Evolutionary conservation across 164 flowering plant species (phyloP).

Genomic region (Chimonanthus salicifolius): DNA sequence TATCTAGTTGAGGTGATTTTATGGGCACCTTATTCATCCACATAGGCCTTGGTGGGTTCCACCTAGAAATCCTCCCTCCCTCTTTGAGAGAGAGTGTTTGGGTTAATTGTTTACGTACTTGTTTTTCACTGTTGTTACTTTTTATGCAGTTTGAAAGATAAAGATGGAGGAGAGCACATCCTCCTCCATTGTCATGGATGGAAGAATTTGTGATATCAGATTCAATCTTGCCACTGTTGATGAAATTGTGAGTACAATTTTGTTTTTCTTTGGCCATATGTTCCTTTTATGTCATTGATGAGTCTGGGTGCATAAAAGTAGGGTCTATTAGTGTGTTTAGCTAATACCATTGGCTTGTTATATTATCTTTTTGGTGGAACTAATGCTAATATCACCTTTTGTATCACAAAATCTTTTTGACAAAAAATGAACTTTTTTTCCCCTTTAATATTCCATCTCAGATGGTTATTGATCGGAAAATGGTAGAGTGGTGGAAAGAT

Average conservation of each 20-base stretch:
- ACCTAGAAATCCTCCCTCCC: too few species aligned
- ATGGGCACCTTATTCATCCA: too few species aligned
- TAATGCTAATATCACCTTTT: too few species aligned
- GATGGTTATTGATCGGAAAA: neutral
- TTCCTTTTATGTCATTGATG: neutral
- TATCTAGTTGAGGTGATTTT: too few species aligned
- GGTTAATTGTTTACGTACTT: too few species aligned
- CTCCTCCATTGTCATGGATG: constrained; percentile 1
- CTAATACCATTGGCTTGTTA: neutral
- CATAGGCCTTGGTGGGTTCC: too few species aligned
- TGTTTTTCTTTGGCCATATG: neutral
- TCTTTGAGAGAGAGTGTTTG: too few species aligned
- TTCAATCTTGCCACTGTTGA: constrained; percentile 8
- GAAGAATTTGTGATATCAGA: neutral
- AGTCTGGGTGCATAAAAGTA: neutral
- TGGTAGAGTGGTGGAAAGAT: neutral
- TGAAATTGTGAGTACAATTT: constrained; percentile 12
- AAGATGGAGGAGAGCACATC: constrained; percentile 4
- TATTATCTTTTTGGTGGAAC: too few species aligned
- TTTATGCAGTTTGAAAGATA: neutral
- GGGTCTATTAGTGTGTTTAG: neutral
- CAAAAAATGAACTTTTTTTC: neutral
- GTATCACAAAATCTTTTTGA: too few species aligned
- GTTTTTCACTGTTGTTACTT: neutral
- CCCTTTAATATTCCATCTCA: neutral